These are phyloP conservation scores for Cytospora chrysosperma DNA, from an alignment of 2,329 filamentous ascomycete species.

Conservation along the genomic window DNA sequence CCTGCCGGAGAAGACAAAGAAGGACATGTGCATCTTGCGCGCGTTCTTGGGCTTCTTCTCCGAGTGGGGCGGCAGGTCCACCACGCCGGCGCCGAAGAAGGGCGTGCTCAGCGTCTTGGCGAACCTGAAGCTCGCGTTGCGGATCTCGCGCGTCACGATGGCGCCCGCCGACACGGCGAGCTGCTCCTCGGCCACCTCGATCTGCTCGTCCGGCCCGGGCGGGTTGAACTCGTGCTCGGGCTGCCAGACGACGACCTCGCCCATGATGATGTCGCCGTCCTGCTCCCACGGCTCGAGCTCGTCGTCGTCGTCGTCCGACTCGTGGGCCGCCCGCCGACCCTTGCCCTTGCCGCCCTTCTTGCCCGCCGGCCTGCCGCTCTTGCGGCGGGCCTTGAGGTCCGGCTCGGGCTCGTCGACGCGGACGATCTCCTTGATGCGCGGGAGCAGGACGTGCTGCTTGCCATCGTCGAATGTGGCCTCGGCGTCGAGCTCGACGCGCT, in stretches of 20 bases:
- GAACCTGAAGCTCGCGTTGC: slow-evolving; percentile 75
- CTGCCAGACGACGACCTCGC: slow-evolving; percentile 64
- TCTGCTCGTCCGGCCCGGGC: slow-evolving; percentile 54
- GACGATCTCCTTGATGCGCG: slow-evolving; percentile 74
- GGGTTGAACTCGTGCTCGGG: slow-evolving; percentile 54
- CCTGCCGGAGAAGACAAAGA: slow-evolving; percentile 83
- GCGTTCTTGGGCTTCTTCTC: slow-evolving; percentile 90
- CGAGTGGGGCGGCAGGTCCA: slow-evolving; percentile 80
- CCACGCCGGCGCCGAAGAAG: slow-evolving; percentile 87
- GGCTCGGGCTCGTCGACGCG: slow-evolving; percentile 63
- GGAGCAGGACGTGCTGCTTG: slow-evolving; percentile 57
- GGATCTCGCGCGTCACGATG: slow-evolving; percentile 58
- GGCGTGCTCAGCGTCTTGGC: slow-evolving; percentile 81
- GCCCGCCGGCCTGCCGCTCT: slow-evolving; percentile 3
- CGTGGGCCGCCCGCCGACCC: slow-evolving; percentile 34
- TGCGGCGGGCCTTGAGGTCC: slow-evolving; percentile 26
- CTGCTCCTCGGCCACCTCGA: slow-evolving; percentile 54
- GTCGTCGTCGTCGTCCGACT: slow-evolving; percentile 49
- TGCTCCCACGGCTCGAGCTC: slow-evolving; percentile 70
- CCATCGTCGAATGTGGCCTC: slow-evolving; percentile 46
- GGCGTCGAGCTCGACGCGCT: slow-evolving; percentile 69
- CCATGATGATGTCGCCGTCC: slow-evolving; percentile 61
- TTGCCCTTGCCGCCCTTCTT: slow-evolving; percentile 32
- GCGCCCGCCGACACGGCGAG: slow-evolving; percentile 56
- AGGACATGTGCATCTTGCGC: slow-evolving; percentile 94